Conservation (phyloP, 768 basidiomycete genomes). For the Inosperma sp. region DNA sequence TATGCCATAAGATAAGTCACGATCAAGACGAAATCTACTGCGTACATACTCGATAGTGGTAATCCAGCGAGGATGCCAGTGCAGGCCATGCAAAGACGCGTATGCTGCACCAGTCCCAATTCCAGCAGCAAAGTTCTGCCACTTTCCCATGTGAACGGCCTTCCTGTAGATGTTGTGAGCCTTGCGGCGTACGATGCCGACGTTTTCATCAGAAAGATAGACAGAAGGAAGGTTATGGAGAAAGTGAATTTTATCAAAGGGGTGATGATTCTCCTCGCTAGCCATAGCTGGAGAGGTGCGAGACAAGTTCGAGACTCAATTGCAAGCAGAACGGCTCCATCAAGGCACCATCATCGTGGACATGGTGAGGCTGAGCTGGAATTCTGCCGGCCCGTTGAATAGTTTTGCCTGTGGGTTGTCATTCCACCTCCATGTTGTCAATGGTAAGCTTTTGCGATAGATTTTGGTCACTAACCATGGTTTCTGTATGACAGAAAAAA, state of each 20-base stretch:
- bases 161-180: neutral
- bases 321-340: no score
- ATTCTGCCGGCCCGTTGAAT: no score
- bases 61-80: conserved; percentile 6
- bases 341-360: no score
- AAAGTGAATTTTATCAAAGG: conserved; percentile 3
- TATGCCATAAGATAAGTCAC: neutral
- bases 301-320: no score
- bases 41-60: neutral
- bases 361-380: no score
- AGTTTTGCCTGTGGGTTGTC: no score
- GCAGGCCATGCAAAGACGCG: conserved; percentile 1
- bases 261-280: neutral
- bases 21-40: neutral
- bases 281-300: neutral
- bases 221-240: conserved; percentile 4
- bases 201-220: neutral
- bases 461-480: no score
- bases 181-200: neutral
- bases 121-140: conserved; percentile 6
- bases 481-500: no score
- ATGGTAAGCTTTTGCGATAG: no score
- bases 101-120: conserved; percentile 3
- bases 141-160: conserved; percentile 5
- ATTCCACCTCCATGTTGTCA: no score